Base-by-base conservation (phyloP, 164 flowering plant genomes). In the Santalum album region DNA sequence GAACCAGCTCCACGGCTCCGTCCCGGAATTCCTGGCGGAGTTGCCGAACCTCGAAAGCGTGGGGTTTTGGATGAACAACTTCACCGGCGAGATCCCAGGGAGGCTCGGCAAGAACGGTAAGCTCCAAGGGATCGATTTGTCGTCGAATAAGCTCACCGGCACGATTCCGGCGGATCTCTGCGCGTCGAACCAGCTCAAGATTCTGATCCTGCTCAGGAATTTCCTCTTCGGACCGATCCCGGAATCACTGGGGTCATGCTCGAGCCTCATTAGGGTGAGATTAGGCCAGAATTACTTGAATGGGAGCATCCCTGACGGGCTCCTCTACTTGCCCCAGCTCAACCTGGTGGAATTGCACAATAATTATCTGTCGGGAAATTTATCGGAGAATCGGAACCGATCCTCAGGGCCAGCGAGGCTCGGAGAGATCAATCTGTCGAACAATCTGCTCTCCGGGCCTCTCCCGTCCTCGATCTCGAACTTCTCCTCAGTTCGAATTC, bases 81-180 rank as follows among this genome's bases (percentile, higher is more conserved):
- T 94, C 81, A 90, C 97, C 0, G 96, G 96, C 4, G 59, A 52
- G 16, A 84, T 94, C 16, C 99, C 99, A 0, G 25, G 59, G 48
- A 77, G 66, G 26, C 75, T 94, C 3, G 99, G 99, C 54, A 57
- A 54, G 42, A 84, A 76, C 59, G 81, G 80, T 63, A 79, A 57
- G 68, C 84, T 94, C 6, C 82, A 74, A 29, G 7, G 46, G 19
- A 74, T 94, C 11, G 99, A 94, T 69, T 66, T 94, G 67, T 94
- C 99, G 2, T 75, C 96, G 9, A 90, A 90, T 60, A 90, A 86
- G 78, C 95, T 94, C 71, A 94, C 99, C 15, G 99, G 99, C 22
- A 70, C 64, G 22, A 82, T 94, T 40, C 99, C 97, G 16, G 57
- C 18, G 12, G 49, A 63, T 49, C 56, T 94, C 32, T 94, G 99